These are phyloP conservation scores for Teratosphaeria destructans DNA, from an alignment of 2,329 filamentous ascomycete genomes.

Conservation along the genomic window DNA sequence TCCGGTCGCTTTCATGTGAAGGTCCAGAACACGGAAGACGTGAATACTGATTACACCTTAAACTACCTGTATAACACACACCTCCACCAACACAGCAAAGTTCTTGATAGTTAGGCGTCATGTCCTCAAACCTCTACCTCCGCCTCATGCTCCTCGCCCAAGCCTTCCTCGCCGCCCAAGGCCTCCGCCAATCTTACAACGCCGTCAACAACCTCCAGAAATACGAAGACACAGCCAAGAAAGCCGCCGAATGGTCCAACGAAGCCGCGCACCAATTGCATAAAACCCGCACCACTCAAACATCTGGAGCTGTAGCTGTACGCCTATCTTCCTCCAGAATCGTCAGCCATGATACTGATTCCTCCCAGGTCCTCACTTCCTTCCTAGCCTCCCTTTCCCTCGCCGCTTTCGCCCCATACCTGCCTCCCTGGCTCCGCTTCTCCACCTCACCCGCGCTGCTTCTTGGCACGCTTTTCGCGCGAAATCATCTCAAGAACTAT, in stretches of 20 bases:
- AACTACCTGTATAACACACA: background rate
- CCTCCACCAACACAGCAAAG: background rate
- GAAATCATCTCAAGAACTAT: constrained; percentile 26
- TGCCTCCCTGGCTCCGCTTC: constrained; percentile 10
- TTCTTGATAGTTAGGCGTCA: background rate
- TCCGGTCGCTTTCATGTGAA: background rate
- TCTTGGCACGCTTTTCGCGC: constrained; percentile 17
- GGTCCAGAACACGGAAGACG: background rate
- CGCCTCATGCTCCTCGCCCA: constrained; percentile 29
- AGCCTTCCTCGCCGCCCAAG: constrained; percentile 32
- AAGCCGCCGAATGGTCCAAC: constrained; percentile 35
- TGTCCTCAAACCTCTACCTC: constrained; percentile 9
- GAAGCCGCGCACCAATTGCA: constrained; percentile 33
- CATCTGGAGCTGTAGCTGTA: constrained; percentile 31
- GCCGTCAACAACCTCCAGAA: constrained; percentile 35
- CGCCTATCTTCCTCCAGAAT: constrained; percentile 1
- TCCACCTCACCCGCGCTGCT: constrained; percentile 17
- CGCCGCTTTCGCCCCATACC: constrained; percentile 7
- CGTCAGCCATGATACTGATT: background rate
- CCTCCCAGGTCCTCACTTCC: constrained; percentile 19
- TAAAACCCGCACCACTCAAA: constrained; percentile 37
- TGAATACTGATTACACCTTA: background rate
- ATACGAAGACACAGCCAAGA: constrained; percentile 37
- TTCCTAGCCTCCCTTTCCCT: constrained; percentile 17
- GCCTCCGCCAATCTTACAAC: constrained; percentile 32